Evolutionary conservation across 2,329 filamentous ascomycete species (phyloP).

Genomic region (Talaromyces atroroseus): DNA sequence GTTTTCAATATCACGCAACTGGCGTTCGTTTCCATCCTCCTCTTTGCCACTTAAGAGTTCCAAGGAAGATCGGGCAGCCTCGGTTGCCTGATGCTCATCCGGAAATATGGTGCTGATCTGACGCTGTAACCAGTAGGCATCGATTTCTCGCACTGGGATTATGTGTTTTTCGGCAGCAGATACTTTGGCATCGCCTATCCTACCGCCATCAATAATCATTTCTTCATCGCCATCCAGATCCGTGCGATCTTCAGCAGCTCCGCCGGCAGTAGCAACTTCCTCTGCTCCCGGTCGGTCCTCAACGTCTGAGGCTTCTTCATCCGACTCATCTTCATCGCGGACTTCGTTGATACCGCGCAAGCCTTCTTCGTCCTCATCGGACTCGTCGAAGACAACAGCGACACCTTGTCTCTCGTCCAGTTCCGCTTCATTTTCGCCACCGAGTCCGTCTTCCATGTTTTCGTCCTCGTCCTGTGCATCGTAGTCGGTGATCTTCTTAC

Average conservation of each 20-base stretch:
- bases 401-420: conserved; percentile 94
- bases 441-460: conserved; percentile 66
- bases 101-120: conserved; percentile 84
- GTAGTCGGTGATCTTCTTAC: conserved; percentile 99
- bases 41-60: conserved; percentile 73
- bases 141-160: conserved; percentile 81
- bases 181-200: conserved; percentile 41
- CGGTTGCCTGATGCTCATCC: conserved; percentile 87
- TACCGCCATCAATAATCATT: conserved; percentile 73
- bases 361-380: conserved; percentile 79
- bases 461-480: conserved; percentile 95
- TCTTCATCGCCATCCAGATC: conserved; percentile 57
- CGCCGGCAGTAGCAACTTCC: conserved; percentile 34
- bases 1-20: conserved; percentile 90
- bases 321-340: conserved; percentile 72
- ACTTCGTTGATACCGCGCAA: conserved; percentile 76
- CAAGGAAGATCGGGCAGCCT: conserved; percentile 82
- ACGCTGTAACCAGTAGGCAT: conserved; percentile 94
- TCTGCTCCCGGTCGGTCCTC: conserved; percentile 51
- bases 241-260: conserved; percentile 20
- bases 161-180: conserved; percentile 48
- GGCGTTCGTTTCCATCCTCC: conserved; percentile 71
- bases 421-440: conserved; percentile 63
- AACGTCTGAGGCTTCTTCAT: conserved; percentile 61
- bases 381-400: conserved; percentile 92